These are phyloP conservation scores for Monosporascus cannonballus DNA, from an alignment of 2,329 filamentous ascomycete species.

Conservation along the genomic window DNA sequence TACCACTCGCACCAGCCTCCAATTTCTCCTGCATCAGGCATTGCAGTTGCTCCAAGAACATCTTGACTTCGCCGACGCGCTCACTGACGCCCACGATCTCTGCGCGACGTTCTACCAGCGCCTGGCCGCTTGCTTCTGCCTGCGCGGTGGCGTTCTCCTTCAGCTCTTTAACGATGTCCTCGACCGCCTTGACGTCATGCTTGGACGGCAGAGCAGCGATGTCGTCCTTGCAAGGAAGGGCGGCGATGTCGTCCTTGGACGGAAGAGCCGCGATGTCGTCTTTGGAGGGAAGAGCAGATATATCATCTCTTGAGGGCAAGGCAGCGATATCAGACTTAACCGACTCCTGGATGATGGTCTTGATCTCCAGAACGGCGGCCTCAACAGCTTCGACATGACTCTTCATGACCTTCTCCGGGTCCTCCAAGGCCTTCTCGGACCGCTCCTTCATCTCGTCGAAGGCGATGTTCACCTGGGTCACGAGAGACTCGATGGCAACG, in stretches of 20 bases:
- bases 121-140: constrained; percentile 68
- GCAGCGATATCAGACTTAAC: constrained; percentile 63
- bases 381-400: constrained; percentile 77
- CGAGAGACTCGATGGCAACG: constrained; percentile 66
- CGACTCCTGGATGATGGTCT: constrained; percentile 68
- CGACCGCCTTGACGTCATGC: constrained; percentile 67
- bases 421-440: constrained; percentile 46
- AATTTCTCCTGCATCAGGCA: constrained; percentile 71
- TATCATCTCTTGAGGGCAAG: constrained; percentile 56
- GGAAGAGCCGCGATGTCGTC: constrained; percentile 63
- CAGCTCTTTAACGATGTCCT: constrained; percentile 65
- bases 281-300: constrained; percentile 63
- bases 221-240: constrained; percentile 56
- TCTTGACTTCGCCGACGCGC: constrained; percentile 72
- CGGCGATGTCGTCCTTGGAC: constrained; percentile 64
- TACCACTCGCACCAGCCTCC: constrained; percentile 63
- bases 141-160: constrained; percentile 62
- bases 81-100: constrained; percentile 76
- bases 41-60: constrained; percentile 71
- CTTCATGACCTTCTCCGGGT: constrained; percentile 66
- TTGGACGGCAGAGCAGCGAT: constrained; percentile 67
- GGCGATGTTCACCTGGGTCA: constrained; percentile 68
- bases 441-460: constrained; percentile 68
- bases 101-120: constrained; percentile 75
- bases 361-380: constrained; percentile 78